Evolutionary conservation across 2,329 filamentous ascomycete species (phyloP), one percentile per base, ranked within the genome.

Genomic region (Berkeleyomyces rouxiae): DNA sequence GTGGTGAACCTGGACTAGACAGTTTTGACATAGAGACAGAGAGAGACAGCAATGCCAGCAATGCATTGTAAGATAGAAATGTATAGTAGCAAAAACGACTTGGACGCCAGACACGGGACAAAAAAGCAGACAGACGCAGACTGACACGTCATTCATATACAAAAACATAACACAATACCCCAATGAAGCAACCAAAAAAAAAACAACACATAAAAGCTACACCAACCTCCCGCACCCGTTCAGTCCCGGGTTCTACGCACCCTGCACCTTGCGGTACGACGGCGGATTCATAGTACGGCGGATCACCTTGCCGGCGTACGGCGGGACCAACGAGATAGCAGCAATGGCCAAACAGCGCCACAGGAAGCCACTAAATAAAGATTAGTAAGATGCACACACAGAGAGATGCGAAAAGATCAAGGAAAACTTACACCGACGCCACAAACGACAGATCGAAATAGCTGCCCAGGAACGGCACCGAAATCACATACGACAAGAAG

Each of bases 231-330:
- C 39, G 46, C 37, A 58, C 36, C 11, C 33, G 57, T 39, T 4
- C 23, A 47, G 23, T 9, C 10, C 46, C 42, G 11, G 7, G 42
- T 7, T 42, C 74, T 74, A 86, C 65, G 84, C 81, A 53, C 80
- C 85, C 74, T 87, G 86, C 58, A 99, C 91, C 77, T 99, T 99
- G 70, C 93, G 81, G 76, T 96, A 97, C 70, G 88, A 95, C 23
- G 91, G 91, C 66, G 93, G 93, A 74, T 87, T 91, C 78, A 95
- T 85, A 65, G 84, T 90, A 70, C 90, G 80, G 69, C 87, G 80
- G 67, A 96, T 87, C 65, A 95, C 73, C 77, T 97, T 97, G 23
- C 82, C 90, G 60, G 83, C 86, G 75, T 92, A 96, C 1, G 92
- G 88, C 16, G 93, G 93, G 58, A 95, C 81, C 63, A 97, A 74